Evolutionary conservation across 306 rosid species (phyloP).

Genomic region (Gynostemma pentaphyllum): DNA sequence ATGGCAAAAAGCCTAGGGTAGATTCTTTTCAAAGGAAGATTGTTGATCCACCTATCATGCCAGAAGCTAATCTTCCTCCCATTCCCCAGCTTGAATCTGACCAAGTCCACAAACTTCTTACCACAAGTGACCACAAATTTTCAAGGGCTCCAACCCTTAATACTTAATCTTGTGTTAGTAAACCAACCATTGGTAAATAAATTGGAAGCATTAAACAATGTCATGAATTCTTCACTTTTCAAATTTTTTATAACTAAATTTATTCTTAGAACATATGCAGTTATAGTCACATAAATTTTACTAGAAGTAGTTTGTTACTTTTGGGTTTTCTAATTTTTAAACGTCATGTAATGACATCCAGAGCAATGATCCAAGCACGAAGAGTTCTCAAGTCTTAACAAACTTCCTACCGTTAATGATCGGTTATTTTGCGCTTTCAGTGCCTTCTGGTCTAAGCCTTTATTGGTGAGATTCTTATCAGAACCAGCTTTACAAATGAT

Average conservation of each 20-base stretch:
- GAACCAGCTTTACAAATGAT: not conserved
- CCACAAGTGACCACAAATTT: too few species aligned
- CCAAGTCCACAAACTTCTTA: too few species aligned
- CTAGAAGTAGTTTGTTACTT: not conserved
- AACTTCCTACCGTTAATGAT: conserved; percentile 84
- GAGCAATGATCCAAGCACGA: conserved; percentile 81
- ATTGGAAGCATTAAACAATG: not conserved
- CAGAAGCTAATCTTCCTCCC: too few species aligned
- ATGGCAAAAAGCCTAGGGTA: too few species aligned
- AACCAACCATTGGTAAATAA: too few species aligned
- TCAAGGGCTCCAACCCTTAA: too few species aligned
- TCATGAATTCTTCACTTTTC: not conserved
- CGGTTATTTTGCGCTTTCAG: conserved; percentile 94
- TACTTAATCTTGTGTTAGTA: too few species aligned
- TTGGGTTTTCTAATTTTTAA: not conserved
- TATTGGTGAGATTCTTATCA: conserved; percentile 58
- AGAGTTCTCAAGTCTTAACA: conserved; percentile 72
- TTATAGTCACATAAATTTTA: too few species aligned
- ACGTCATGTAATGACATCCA: conserved; percentile 18
- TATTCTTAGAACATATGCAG: not conserved
- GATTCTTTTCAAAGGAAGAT: too few species aligned
- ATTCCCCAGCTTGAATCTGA: too few species aligned
- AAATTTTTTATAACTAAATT: not conserved
- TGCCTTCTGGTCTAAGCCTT: conserved; percentile 98
- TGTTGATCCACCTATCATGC: too few species aligned